A percentile compares a stretch with the other conserved stretches of the same genome.
Conservation (phyloP, 257 asterid genomes). For the Solanum gracilifrons region DNA sequence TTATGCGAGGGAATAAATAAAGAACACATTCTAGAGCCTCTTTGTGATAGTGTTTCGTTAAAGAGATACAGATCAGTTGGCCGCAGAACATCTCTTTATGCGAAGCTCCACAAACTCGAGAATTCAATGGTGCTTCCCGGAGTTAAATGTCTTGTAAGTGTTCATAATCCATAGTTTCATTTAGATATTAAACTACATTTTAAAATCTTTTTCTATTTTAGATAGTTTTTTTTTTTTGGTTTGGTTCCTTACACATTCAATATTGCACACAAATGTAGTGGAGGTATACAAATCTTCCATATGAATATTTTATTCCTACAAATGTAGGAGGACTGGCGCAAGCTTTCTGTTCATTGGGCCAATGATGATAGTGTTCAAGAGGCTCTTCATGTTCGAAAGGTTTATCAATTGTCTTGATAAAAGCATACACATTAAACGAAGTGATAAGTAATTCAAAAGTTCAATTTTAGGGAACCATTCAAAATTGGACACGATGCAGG, state of each 20-base stretch:
- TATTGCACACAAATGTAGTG: neutral
- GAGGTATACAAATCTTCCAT: neutral
- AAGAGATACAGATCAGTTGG: neutral
- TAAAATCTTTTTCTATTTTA: neutral
- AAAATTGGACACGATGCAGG: neutral
- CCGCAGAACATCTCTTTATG: neutral
- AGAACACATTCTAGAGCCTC: neutral
- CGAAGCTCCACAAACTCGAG: neutral
- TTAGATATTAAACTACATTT: neutral
- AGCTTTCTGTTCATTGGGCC: neutral
- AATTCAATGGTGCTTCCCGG: neutral
- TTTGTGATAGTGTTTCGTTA: neutral
- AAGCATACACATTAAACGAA: neutral
- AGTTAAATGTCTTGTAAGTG: neutral
- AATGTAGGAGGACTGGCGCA: neutral
- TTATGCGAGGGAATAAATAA: neutral
- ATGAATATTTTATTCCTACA: neutral
- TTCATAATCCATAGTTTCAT: neutral
- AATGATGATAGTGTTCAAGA: neutral
- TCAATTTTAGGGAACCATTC: neutral
- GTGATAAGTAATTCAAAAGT: neutral
- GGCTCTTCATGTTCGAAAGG: neutral
- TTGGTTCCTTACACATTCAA: neutral
- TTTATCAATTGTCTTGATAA: neutral
- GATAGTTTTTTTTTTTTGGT: neutral